These are phyloP conservation scores for Spathaspora passalidarum DNA, from an alignment of 805 yeast genomes.

Conservation along the genomic window DNA sequence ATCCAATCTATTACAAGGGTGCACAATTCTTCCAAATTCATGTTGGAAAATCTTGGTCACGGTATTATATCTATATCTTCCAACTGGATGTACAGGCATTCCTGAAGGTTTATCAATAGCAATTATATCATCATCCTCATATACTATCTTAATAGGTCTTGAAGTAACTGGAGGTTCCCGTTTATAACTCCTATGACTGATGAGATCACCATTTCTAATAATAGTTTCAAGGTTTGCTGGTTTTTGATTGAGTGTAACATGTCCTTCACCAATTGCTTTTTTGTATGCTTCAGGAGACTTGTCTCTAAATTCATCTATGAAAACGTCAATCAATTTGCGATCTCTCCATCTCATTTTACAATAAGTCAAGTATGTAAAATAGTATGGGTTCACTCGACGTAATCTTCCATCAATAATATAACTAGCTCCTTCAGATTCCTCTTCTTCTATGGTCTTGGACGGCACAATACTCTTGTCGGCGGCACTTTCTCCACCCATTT, in stretches of 20 bases:
- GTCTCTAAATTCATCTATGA: constrained; percentile 81
- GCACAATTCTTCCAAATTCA: constrained; percentile 65
- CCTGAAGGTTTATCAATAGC: constrained; percentile 95
- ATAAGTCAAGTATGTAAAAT: constrained; percentile 83
- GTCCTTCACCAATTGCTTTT: constrained; percentile 51
- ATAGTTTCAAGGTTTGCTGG: constrained; percentile 63
- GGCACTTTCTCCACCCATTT: constrained; percentile 32
- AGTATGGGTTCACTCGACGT: constrained; percentile 80
- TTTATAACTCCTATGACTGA: constrained; percentile 75
- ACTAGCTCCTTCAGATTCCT: constrained; percentile 56
- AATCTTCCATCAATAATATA: constrained; percentile 58
- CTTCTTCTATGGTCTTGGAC: constrained; percentile 45
- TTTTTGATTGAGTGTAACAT: constrained; percentile 68
- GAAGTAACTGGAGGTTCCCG: constrained; percentile 86
- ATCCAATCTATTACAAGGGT: constrained; percentile 83
- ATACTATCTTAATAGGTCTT: constrained; percentile 58
- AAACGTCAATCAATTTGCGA: constrained; percentile 74
- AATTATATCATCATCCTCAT: constrained; percentile 70
- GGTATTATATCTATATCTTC: constrained; percentile 72
- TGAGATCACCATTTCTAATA: constrained; percentile 78
- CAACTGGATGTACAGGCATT: constrained; percentile 94
- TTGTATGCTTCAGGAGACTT: constrained; percentile 64
- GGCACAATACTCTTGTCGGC: constrained; percentile 19
- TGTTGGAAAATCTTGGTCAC: constrained; percentile 74
- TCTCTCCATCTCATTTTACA: constrained; percentile 93